Evolutionary conservation across 495 filamentous ascomycete genomes (phyloP).

Genomic region (Ramalina intermedia): DNA sequence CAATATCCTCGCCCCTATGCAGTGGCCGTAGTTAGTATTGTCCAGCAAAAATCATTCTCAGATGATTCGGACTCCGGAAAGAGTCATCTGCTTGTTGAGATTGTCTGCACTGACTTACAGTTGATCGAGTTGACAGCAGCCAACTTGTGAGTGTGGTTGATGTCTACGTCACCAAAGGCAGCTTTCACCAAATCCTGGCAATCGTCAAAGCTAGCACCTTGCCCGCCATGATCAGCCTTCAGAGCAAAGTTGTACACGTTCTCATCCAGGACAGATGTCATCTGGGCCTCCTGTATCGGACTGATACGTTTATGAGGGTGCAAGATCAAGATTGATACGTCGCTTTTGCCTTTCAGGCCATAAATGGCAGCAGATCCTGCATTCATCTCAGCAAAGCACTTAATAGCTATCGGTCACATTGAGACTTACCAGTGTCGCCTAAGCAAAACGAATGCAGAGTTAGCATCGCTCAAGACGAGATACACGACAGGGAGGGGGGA

Average conservation of each 20-base stretch:
- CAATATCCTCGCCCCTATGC: conserved; percentile 53
- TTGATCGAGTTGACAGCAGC: conserved; percentile 87
- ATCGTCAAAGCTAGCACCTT: conserved; percentile 42
- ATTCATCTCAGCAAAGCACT: not conserved
- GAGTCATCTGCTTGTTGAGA: not conserved
- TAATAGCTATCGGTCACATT: not conserved
- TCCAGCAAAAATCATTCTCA: not conserved
- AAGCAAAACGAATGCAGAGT: not conserved
- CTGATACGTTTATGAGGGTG: conserved; percentile 71
- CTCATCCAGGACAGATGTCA: conserved; percentile 74
- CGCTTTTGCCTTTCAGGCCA: conserved; percentile 84
- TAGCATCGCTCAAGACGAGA: too few species aligned
- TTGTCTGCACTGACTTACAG: conserved; percentile 24
- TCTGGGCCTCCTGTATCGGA: conserved; percentile 84
- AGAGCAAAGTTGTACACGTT: conserved; percentile 29
- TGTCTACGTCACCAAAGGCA: conserved; percentile 68
- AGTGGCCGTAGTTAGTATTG: not conserved
- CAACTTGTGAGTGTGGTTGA: conserved; percentile 59
- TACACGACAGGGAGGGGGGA: too few species aligned
- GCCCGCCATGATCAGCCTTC: not conserved
- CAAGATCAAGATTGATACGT: conserved; percentile 81
- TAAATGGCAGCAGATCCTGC: conserved; percentile 93
- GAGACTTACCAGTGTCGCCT: not conserved
- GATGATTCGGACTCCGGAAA: too few species aligned
- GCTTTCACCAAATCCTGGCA: conserved; percentile 75